Evolutionary conservation across 1,284 basidiomycete genomes (phyloP).

Genomic region (Trichosporon sp.): DNA sequence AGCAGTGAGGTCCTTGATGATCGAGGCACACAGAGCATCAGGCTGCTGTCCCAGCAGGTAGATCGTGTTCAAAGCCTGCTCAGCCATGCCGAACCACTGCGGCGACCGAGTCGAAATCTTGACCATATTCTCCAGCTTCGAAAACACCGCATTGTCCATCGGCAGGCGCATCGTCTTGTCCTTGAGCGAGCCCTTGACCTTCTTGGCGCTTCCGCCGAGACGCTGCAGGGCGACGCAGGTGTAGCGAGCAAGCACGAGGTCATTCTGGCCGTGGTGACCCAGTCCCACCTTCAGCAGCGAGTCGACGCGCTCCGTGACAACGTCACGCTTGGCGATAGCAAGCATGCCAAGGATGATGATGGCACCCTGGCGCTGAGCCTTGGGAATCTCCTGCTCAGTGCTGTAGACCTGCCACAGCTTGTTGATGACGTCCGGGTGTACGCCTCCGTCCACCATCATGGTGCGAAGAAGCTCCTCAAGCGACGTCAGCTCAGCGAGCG

Average conservation of each 20-base stretch:
- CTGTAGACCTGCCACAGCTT: conserved; percentile 96
- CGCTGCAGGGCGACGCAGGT: conserved; percentile 90
- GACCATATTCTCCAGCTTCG: conserved; percentile 70
- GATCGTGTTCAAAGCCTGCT: conserved; percentile 94
- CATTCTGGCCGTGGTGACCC: conserved; percentile 75
- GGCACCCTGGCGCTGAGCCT: conserved; percentile 79
- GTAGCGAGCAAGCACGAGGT: conserved; percentile 84
- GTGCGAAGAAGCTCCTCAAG: conserved; percentile 93
- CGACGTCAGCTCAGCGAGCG: conserved; percentile 90
- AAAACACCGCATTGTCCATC: conserved; percentile 84
- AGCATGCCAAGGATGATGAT: conserved; percentile 96
- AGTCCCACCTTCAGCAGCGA: conserved; percentile 82
- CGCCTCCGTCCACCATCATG: conserved; percentile 73
- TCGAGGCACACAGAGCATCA: conserved; percentile 70
- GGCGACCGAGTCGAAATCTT: conserved; percentile 71
- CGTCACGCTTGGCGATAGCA: conserved; percentile 72
- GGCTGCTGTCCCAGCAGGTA: conserved; percentile 93
- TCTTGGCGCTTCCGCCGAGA: conserved; percentile 89
- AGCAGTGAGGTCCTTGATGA: conserved; percentile 74
- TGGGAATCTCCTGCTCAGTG: conserved; percentile 66
- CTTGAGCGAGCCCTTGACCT: conserved; percentile 90
- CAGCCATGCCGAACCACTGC: conserved; percentile 89
- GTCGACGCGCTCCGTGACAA: conserved; percentile 84
- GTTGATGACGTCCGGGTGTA: conserved; percentile 76
- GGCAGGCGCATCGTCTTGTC: conserved; percentile 82